Evolutionary conservation across 495 filamentous ascomycete genomes (phyloP).

Genomic region (Pyrenopolyporus hunteri): DNA sequence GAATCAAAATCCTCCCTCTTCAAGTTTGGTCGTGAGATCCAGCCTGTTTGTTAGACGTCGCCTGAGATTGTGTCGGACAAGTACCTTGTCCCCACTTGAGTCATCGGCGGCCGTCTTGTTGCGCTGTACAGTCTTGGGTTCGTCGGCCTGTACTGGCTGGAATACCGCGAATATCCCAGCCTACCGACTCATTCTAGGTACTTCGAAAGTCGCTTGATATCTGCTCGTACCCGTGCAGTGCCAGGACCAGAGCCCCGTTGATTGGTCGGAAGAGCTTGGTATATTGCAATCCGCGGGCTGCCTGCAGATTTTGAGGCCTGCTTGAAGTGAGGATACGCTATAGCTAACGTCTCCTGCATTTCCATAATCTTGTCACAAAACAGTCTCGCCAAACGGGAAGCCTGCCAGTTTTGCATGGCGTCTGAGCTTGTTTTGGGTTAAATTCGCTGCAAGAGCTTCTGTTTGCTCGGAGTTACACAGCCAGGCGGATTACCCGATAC

Average conservation of each 20-base stretch:
- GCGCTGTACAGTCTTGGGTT: not conserved
- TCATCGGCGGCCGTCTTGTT: not conserved
- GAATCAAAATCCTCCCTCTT: not conserved
- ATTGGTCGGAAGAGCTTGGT: slow-evolving; percentile 24
- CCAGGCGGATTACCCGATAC: slow-evolving; percentile 37
- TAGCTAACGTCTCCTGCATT: slow-evolving; percentile 20
- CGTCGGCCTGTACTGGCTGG: slow-evolving; percentile 10
- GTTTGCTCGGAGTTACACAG: slow-evolving; percentile 35
- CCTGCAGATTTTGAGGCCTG: slow-evolving; percentile 32
- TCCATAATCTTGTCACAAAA: slow-evolving; percentile 26
- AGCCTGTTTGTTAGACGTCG: not conserved
- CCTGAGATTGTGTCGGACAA: slow-evolving; percentile 1
- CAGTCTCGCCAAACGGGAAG: slow-evolving; percentile 28
- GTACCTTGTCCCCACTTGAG: slow-evolving; percentile 11
- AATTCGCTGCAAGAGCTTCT: slow-evolving; percentile 36
- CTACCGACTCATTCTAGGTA: slow-evolving; percentile 11
- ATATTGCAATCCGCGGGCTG: slow-evolving; percentile 21
- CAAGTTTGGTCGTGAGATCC: not conserved
- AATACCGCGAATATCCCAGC: slow-evolving; percentile 15
- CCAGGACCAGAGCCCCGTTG: slow-evolving; percentile 6
- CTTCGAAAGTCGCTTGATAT: slow-evolving; percentile 26
- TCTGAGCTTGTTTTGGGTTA: slow-evolving; percentile 28
- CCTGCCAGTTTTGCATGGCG: slow-evolving; percentile 26
- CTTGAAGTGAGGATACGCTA: slow-evolving; percentile 32
- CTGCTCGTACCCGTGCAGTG: slow-evolving; percentile 33